Percentiles rank a stretch among this genome's conserved stretches.
phyloP scores from a whole-genome alignment of 768 basidiomycete genomes.

The Hemileccinum rubropunctum region DNA sequence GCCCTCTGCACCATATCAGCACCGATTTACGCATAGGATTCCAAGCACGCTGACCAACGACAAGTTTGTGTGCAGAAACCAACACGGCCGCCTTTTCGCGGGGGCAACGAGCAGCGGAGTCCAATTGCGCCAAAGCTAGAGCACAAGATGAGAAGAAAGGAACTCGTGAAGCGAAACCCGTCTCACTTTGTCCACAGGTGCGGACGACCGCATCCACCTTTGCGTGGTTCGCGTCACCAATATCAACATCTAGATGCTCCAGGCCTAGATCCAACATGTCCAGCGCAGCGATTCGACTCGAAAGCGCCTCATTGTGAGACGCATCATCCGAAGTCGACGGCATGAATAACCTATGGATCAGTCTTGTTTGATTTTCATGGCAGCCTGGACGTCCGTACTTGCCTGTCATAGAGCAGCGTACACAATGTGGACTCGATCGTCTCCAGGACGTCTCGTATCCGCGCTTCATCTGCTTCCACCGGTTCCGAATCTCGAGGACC shows the following conservation, averaged over 20 bases:
- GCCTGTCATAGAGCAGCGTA: slow-evolving; percentile 83
- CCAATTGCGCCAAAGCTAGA: slow-evolving; percentile 52
- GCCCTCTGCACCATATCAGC: slow-evolving; percentile 51
- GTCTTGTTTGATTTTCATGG: background rate
- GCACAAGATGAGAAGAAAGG: slow-evolving; percentile 25
- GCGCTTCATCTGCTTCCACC: slow-evolving; percentile 36
- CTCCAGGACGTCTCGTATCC: slow-evolving; percentile 63
- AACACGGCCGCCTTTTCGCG: slow-evolving; percentile 77
- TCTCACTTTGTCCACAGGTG: slow-evolving; percentile 75
- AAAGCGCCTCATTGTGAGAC: slow-evolving; percentile 86
- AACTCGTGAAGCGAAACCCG: background rate
- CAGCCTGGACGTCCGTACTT: background rate
- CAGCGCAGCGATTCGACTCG: slow-evolving; percentile 85
- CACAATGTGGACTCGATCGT: slow-evolving; percentile 71
- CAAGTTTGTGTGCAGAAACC: slow-evolving; percentile 78
- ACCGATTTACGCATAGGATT: background rate
- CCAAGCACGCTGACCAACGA: slow-evolving; percentile 58
- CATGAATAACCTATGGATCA: slow-evolving; percentile 62
- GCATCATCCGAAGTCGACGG: slow-evolving; percentile 73
- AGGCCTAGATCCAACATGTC: slow-evolving; percentile 88
- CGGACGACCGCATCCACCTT: slow-evolving; percentile 63
- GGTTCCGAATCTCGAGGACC: slow-evolving; percentile 13
- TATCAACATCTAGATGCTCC: slow-evolving; percentile 86
- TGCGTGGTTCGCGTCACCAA: slow-evolving; percentile 46
- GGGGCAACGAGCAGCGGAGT: slow-evolving; percentile 54